phyloP scores from a whole-genome alignment of 2,329 filamentous ascomycete genomes.

The Fusarium redolens region DNA sequence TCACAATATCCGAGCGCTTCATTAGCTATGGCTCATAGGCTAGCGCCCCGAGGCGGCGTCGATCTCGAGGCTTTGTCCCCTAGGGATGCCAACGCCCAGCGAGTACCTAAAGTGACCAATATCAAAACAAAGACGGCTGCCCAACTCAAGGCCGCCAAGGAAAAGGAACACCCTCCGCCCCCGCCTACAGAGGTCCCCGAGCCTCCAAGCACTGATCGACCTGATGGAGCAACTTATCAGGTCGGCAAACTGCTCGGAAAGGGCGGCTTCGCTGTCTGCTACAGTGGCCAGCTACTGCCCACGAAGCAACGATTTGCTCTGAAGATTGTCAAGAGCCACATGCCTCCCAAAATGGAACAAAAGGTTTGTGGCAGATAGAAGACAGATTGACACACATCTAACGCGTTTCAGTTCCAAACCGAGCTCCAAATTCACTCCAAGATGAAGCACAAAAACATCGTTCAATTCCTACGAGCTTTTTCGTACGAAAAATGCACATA shows the following conservation, averaged over 20 bases:
- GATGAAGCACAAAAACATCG: constrained; percentile 94
- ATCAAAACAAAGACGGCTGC: constrained; percentile 64
- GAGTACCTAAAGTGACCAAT: constrained; percentile 60
- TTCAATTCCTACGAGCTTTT: constrained; percentile 94
- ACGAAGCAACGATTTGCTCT: constrained; percentile 77
- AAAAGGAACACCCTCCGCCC: constrained; percentile 74
- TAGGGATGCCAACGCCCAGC: constrained; percentile 71
- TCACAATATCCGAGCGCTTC: neutral
- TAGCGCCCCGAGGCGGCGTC: constrained; percentile 61
- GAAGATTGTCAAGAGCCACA: constrained; percentile 86
- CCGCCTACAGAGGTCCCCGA: constrained; percentile 70
- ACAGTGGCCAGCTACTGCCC: constrained; percentile 75
- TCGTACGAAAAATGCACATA: constrained; percentile 91
- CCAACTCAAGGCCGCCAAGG: constrained; percentile 67
- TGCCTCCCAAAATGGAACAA: constrained; percentile 85
- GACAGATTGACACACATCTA: constrained; percentile 5
- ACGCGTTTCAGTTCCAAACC: constrained; percentile 69
- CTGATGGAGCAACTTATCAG: constrained; percentile 77
- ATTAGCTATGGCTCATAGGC: constrained; percentile 59
- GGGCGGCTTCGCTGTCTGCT: constrained; percentile 85
- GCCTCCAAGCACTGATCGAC: constrained; percentile 75
- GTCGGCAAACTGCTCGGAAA: constrained; percentile 81
- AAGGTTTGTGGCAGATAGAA: constrained; percentile 67
- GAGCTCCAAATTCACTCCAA: constrained; percentile 99
- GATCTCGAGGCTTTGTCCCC: constrained; percentile 74